phyloP scores from a whole-genome alignment of 495 filamentous ascomycete species.

The Xylaria bambusicola region DNA sequence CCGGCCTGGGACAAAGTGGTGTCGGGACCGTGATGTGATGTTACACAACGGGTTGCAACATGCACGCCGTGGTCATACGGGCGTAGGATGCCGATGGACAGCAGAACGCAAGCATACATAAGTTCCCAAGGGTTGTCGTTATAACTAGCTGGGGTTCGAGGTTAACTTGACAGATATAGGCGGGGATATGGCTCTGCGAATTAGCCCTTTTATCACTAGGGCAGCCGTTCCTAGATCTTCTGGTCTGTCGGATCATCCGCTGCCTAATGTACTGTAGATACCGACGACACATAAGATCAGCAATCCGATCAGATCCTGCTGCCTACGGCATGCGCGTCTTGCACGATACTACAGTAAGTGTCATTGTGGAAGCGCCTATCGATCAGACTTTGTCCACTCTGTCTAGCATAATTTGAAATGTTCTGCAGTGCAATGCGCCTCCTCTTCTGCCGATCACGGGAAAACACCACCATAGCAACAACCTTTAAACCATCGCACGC shows the following conservation, averaged over 20 bases:
- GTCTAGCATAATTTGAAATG: conserved; percentile 9
- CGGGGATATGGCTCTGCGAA: no score
- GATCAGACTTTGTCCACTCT: neutral
- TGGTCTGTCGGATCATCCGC: neutral
- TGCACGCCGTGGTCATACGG: neutral
- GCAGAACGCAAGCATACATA: no score
- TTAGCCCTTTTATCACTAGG: no score
- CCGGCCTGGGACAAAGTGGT: neutral
- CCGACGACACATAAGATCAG: neutral
- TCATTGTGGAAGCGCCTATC: neutral
- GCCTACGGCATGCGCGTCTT: no score
- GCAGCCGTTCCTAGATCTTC: neutral
- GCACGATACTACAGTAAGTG: no score
- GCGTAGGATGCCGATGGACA: no score
- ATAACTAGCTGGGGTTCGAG: no score
- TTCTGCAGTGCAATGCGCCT: neutral
- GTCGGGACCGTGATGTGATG: neutral
- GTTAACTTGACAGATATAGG: no score
- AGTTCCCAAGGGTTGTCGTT: no score
- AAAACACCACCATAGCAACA: neutral
- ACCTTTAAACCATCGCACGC: neutral
- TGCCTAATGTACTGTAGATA: neutral
- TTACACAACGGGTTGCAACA: neutral
- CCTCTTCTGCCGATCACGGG: neutral
- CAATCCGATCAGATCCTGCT: neutral